Evolutionary conservation across 371 early-diverging fungal species (phyloP).

Genomic region (Entomophthora muscae): DNA sequence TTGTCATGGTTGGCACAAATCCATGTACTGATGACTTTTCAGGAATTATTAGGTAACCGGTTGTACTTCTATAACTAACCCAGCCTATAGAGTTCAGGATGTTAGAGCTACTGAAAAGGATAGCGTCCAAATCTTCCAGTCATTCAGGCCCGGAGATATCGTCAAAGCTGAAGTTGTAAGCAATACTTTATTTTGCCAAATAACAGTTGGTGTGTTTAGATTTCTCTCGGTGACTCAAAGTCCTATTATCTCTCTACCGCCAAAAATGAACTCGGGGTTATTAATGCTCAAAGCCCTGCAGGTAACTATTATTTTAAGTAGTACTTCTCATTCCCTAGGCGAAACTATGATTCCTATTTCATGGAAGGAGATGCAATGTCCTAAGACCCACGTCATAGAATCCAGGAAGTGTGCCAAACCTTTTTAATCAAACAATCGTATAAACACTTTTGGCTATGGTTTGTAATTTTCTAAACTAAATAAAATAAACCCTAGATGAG

Average conservation of each 20-base stretch:
- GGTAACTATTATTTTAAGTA: slow-evolving; percentile 16
- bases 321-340: slow-evolving; percentile 20
- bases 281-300: slow-evolving; percentile 76
- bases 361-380: slow-evolving; percentile 96
- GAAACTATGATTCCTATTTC: slow-evolving; percentile 86
- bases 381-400: slow-evolving; percentile 71
- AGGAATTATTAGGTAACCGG: slow-evolving; percentile 60
- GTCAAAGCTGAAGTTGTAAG: slow-evolving; percentile 55
- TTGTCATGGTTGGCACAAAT: slow-evolving; percentile 70
- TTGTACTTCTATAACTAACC: neutral
- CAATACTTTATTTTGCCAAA: neutral
- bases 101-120: slow-evolving; percentile 88
- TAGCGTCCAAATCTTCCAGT: slow-evolving; percentile 73
- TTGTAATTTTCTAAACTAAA: no score
- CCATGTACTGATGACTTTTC: slow-evolving; percentile 80
- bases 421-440: slow-evolving; percentile 17
- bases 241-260: slow-evolving; percentile 84
- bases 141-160: slow-evolving; percentile 92
- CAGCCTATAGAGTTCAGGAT: slow-evolving; percentile 48
- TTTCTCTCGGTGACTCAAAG: slow-evolving; percentile 82
- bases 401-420: slow-evolving; percentile 90
- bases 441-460: no score
- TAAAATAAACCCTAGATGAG: no score
- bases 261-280: slow-evolving; percentile 82
- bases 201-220: slow-evolving; percentile 14